Percentiles rank a stretch among this genome's conserved stretches.
These are phyloP conservation scores for Rostrohypoxylon terebratum DNA, from an alignment of 495 filamentous ascomycete species.

Conservation along the genomic window DNA sequence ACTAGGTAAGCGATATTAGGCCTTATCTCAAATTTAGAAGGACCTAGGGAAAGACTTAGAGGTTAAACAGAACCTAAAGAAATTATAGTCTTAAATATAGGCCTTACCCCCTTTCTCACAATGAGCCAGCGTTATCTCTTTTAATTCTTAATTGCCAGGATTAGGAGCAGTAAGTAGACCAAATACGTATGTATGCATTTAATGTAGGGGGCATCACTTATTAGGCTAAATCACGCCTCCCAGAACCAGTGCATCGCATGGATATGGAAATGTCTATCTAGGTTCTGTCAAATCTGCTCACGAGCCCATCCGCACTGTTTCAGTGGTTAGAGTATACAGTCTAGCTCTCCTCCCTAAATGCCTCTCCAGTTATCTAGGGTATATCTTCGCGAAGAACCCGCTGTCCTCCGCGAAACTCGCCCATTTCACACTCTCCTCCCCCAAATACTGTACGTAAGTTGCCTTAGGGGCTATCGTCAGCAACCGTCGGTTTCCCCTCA, in stretches of 20 bases:
- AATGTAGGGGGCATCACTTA: background rate
- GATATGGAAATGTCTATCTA: slow-evolving; percentile 1
- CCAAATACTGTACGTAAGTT: background rate
- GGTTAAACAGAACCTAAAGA: slow-evolving; percentile 4
- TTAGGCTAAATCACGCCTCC: slow-evolving; percentile 3
- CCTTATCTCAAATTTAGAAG: background rate
- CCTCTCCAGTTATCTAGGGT: background rate
- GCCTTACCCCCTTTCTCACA: slow-evolving; percentile 3
- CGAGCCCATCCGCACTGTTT: background rate
- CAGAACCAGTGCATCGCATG: background rate
- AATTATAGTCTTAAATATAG: background rate
- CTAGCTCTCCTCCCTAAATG: background rate
- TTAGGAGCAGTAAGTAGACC: background rate
- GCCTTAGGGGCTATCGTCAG: background rate
- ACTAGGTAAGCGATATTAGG: background rate
- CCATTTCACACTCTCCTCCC: slow-evolving; percentile 1
- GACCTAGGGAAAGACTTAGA: background rate
- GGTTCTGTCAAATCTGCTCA: background rate
- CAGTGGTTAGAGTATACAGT: background rate
- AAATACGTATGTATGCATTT: background rate
- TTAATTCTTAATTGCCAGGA: slow-evolving; percentile 2
- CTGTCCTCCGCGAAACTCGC: slow-evolving; percentile 3
- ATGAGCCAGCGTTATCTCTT: slow-evolving; percentile 3
- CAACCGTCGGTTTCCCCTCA: background rate
- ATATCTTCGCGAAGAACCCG: background rate